These are phyloP conservation scores for Termitomyces sp. DNA, from an alignment of 768 basidiomycete genomes.

Conservation along the genomic window DNA sequence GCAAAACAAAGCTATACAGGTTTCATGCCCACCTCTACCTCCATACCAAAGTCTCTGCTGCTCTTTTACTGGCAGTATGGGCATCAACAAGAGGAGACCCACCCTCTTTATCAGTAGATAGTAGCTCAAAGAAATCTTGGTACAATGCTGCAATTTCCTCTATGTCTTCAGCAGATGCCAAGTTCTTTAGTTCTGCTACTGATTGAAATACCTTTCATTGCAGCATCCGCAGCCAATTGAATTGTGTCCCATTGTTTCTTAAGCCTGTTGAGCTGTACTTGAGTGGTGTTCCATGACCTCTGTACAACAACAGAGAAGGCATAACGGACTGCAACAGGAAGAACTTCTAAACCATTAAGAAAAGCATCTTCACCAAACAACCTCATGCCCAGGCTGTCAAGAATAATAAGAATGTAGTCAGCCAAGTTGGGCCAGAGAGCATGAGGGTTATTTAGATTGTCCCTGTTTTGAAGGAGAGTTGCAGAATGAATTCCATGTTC, in stretches of 20 bases:
- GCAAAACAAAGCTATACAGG: too few species aligned
- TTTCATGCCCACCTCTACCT: too few species aligned
- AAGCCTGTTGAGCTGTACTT: background rate
- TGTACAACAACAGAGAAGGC: background rate
- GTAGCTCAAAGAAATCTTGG: too few species aligned
- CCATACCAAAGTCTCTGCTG: too few species aligned
- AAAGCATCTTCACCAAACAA: conserved; percentile 10
- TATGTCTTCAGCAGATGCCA: conserved; percentile 6
- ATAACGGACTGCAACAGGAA: background rate
- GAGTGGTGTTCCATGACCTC: conserved; percentile 1
- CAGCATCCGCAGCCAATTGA: background rate
- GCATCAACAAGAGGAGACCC: too few species aligned
- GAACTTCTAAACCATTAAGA: background rate
- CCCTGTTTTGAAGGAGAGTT: background rate
- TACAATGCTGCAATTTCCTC: background rate
- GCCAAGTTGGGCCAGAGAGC: conserved; percentile 5
- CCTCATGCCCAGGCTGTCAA: conserved; percentile 3
- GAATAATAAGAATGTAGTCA: conserved; percentile 2
- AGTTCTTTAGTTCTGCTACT: conserved; percentile 2
- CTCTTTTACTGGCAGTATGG: too few species aligned
- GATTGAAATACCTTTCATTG: conserved; percentile 8
- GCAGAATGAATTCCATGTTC: conserved; percentile 10
- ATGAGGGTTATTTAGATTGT: background rate
- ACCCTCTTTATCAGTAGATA: too few species aligned
- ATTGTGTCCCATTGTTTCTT: background rate